phyloP scores from a whole-genome alignment of 208 protist genomes.

The Crithidia expoeki region DNA sequence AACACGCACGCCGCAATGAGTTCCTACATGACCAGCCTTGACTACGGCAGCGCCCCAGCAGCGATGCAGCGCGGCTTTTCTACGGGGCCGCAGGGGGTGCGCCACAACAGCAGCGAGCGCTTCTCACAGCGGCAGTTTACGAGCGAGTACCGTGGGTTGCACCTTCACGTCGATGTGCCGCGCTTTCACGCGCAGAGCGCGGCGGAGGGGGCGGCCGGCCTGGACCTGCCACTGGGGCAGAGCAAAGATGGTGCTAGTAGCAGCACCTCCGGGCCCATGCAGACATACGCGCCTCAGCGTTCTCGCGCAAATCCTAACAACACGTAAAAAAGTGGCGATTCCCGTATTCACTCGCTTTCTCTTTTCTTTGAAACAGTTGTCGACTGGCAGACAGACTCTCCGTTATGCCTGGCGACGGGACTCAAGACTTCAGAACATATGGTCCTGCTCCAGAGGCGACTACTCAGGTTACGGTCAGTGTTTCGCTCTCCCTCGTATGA shows the following conservation, averaged over 20 bases:
- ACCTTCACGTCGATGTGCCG: slow-evolving; percentile 29
- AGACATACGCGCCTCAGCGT: neutral
- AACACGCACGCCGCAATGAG: slow-evolving; percentile 26
- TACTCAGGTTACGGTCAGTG: no score
- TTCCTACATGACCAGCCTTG: slow-evolving; percentile 37
- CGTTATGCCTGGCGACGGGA: no score
- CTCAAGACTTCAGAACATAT: no score
- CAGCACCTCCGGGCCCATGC: neutral
- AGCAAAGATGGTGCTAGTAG: neutral
- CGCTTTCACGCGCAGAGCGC: slow-evolving; percentile 20
- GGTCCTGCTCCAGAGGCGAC: no score
- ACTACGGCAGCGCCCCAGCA: slow-evolving; percentile 21
- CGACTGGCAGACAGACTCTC: no score
- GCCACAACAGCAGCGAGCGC: neutral
- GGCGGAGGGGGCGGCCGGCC: neutral
- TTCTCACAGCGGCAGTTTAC: slow-evolving; percentile 18
- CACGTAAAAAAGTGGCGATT: neutral
- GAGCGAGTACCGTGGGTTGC: slow-evolving; percentile 32
- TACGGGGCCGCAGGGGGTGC: neutral
- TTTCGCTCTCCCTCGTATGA: no score
- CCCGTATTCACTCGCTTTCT: neutral
- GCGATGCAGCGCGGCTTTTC: neutral
- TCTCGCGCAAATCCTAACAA: neutral
- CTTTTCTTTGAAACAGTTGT: no score
- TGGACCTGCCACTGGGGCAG: neutral